phyloP scores from a whole-genome alignment of 208 protist genomes.

The Kentomonas sorsogonicus region DNA sequence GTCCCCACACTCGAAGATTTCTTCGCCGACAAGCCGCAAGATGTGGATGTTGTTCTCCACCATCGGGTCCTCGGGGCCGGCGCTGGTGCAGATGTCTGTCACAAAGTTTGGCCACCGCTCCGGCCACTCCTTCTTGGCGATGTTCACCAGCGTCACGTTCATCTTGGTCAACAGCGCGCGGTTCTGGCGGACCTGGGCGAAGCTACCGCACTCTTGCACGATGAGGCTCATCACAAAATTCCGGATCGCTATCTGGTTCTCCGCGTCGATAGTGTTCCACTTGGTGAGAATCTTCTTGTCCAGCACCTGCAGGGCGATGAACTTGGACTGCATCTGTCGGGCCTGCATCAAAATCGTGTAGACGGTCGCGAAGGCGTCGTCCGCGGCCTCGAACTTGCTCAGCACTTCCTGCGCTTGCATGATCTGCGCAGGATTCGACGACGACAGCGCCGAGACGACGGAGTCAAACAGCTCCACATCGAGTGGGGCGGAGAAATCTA shows the following conservation, averaged over 20 bases:
- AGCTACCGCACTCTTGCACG: slow-evolving; percentile 76
- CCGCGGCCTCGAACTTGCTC: slow-evolving; percentile 85
- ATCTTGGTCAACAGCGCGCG: slow-evolving; percentile 86
- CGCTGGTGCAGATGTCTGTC: slow-evolving; percentile 93
- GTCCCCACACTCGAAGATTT: slow-evolving; percentile 97
- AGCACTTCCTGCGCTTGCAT: slow-evolving; percentile 83
- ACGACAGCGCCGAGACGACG: slow-evolving; percentile 52
- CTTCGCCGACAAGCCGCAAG: slow-evolving; percentile 94
- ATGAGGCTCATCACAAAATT: slow-evolving; percentile 95
- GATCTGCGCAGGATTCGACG: slow-evolving; percentile 41
- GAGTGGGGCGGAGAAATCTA: slow-evolving; percentile 67
- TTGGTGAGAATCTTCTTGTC: slow-evolving; percentile 90
- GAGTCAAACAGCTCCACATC: slow-evolving; percentile 70
- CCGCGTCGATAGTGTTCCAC: slow-evolving; percentile 93
- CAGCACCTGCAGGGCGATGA: slow-evolving; percentile 91
- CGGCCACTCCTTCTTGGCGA: slow-evolving; percentile 99
- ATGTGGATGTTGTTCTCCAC: slow-evolving; percentile 98
- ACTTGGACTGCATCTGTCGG: slow-evolving; percentile 65
- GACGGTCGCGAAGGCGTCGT: slow-evolving; percentile 90
- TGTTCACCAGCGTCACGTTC: slow-evolving; percentile 89
- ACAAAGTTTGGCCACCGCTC: slow-evolving; percentile 97
- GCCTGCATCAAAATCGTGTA: slow-evolving; percentile 89
- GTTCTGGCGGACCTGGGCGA: slow-evolving; percentile 41
- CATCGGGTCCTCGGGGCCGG: slow-evolving; percentile 86
- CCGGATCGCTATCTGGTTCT: slow-evolving; percentile 91